Base-by-base conservation (phyloP, 371 early-diverging fungal species). In the Rhizopus delemar region DNA sequence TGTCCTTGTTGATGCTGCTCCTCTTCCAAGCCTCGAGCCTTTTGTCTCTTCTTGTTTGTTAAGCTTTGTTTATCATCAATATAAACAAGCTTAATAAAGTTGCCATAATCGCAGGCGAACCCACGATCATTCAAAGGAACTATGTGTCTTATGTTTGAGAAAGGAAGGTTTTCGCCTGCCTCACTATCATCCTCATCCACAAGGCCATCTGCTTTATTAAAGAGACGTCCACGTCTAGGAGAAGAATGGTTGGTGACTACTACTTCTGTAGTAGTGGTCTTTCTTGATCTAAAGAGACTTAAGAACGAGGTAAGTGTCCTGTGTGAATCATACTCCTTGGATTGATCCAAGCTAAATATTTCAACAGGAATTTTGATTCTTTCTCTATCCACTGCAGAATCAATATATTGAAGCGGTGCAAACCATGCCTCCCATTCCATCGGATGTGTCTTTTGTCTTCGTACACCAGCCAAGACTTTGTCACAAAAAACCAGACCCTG, bases 31-130 rank as follows among this genome's bases (percentile, higher is more conserved):
- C 15, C 13, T 1, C 13, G 28, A 16, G 51, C 39, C 13, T 62
- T 62, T 31, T 55, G 13, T 5, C 11, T 28, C n/a, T 62, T 62
- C 31, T 66, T 66, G 29, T 66, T 62, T 11, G 67, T 59, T 12
- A 62, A 35, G 31, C 59, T 62, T 15, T 13, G n/a, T 15, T 43
- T 43, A 49, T 68, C 59, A 28, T 66, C 60, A 34, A 74, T 58
- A 28, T 58, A 63, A 8, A 77, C 52, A 2, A 74, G 31, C 50
- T 78, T 78, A 34, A 78, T 68, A 62, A 78, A 78, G 46, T 78
- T 78, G 16, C 79, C 79, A 59, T 60, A 78, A 50, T 78, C 79
- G 39, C 75, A 78, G 16, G 65, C 58, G 5, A 78, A 52, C 1
- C 78, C 74, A 39, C 62, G 56, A 0, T 70, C 78, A 54, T 65